Conservation (phyloP, 139 green algal species). For the Choricystis sp. region DNA sequence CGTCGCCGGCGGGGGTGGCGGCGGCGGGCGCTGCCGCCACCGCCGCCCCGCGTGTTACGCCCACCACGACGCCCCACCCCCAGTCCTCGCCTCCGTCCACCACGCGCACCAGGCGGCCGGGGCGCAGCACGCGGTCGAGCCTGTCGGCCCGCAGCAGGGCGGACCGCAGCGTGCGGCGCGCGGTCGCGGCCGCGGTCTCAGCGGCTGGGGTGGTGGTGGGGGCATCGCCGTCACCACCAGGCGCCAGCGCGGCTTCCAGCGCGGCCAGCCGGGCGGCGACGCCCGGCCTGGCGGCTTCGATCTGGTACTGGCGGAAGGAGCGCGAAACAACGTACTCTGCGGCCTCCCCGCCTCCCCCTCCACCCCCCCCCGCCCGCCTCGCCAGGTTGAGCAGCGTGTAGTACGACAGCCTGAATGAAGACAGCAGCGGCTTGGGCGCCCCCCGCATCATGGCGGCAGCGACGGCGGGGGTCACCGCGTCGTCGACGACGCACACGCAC, state of each 20-base stretch:
- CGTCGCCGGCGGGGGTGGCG: too few relatives aligned
- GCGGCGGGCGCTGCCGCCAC: conserved; percentile 1
- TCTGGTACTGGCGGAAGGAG: conserved; percentile 45
- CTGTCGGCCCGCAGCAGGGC: conserved; percentile 22
- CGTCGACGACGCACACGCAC: conserved; percentile 66
- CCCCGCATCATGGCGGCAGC: conserved; percentile 58
- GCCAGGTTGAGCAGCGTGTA: conserved; percentile 70
- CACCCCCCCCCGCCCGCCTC: conserved; percentile 22
- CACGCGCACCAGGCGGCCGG: conserved; percentile 54
- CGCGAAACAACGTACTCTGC: conserved; percentile 35
- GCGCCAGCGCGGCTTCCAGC: conserved; percentile 19
- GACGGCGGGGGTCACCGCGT: conserved; percentile 54
- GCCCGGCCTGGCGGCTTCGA: conserved; percentile 34
- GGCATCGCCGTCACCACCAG: neutral
- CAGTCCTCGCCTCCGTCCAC: conserved; percentile 3
- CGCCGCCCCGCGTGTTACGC: neutral
- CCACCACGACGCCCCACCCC: neutral
- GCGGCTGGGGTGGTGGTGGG: conserved; percentile 27
- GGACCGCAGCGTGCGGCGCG: conserved; percentile 8
- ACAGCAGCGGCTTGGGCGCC: conserved; percentile 50
- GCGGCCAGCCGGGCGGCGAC: conserved; percentile 22
- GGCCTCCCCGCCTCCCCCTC: conserved; percentile 8
- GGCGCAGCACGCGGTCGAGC: conserved; percentile 69
- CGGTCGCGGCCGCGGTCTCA: conserved; percentile 6
- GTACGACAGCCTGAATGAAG: conserved; percentile 55